Base-by-base conservation (phyloP, 495 filamentous ascomycete species). In the Thozetella sp. region DNA sequence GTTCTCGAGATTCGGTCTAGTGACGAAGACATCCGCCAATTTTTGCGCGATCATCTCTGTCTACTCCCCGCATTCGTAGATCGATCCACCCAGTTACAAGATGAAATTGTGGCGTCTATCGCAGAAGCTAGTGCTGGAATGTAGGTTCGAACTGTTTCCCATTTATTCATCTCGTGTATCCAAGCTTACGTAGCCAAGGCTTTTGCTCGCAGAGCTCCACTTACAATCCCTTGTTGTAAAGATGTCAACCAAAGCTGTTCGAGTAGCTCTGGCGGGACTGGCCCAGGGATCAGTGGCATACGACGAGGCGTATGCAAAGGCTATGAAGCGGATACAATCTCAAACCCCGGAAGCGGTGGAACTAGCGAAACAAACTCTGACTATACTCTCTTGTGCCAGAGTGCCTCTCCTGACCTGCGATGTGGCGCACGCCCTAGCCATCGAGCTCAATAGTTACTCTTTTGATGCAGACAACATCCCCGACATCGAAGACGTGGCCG, bases 131-230 rank as follows among this genome's bases (percentile, higher is more conserved):
- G 43, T 19, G n/a, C 43, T 19, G 43, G 43, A 48, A 48, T 48
- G 43, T 48, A 20, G 20, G 6, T 20, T 13, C 20, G 12, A n/a
- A 4, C n/a, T 3, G n/a, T 15, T 48, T 48, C 43, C n/a, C 9
- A 10, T 3, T n/a, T 48, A 48, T 48, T 20, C 43, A 48, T 4
- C 43, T 17, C 30, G 6, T 17, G 30, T 79, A 60, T 80, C 76
- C 80, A 63, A 79, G 64, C 27, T 51, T 54, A 22, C 55, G 22
- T 2, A 26, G 12, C n/a, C 10, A 53, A 51, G 30, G 56, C 22
- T 19, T 58, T 72, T 86, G 2, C 72, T 88, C 26, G 81, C 83
- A n/a, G 68, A 68, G 17, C 70, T 87, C 0, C 70, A 83, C 61
- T 58, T 83, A 10, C 72, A 80, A 22, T 76, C 76, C 2, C 65